A percentile compares a stretch with the other conserved stretches of the same genome.
Conservation (phyloP, 2,329 filamentous ascomycete genomes). For the Diplodia corticola region DNA sequence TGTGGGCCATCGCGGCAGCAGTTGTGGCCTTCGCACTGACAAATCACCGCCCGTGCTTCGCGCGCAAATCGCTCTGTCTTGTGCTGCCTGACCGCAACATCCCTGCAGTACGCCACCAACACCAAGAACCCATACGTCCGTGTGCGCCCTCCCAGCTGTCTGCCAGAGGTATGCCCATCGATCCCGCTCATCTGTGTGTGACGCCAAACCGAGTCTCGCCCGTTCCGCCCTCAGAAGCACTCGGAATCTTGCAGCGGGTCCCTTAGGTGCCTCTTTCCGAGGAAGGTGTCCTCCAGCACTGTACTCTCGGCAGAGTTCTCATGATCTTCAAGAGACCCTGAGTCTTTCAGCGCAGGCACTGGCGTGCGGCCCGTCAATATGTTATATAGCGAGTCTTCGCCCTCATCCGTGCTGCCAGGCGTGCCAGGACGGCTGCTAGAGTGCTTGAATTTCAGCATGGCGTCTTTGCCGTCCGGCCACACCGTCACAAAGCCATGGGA, state of each 20-base stretch:
- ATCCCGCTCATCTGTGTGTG: neutral
- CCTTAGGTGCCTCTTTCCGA: conserved; percentile 19
- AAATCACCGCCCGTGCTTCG: neutral
- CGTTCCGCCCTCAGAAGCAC: conserved; percentile 8
- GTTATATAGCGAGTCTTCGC: conserved; percentile 51
- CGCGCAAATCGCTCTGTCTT: conserved; percentile 3
- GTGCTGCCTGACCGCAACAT: conserved; percentile 9
- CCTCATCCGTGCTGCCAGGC: conserved; percentile 36
- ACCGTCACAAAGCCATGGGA: conserved; percentile 12
- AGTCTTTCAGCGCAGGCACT: conserved; percentile 34
- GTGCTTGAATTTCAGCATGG: conserved; percentile 33
- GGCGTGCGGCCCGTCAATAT: conserved; percentile 50
- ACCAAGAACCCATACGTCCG: conserved; percentile 4
- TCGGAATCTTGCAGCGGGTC: conserved; percentile 23
- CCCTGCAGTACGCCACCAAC: conserved; percentile 16
- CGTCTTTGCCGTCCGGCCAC: conserved; percentile 27
- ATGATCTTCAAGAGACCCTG: conserved; percentile 26
- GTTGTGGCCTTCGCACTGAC: neutral
- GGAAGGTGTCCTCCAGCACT: conserved; percentile 18
- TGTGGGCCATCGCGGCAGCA: neutral
- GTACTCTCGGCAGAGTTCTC: conserved; percentile 30
- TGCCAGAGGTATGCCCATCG: conserved; percentile 1
- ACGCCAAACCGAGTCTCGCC: neutral
- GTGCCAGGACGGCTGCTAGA: conserved; percentile 25
- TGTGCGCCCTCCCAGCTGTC: neutral